phyloP scores from a whole-genome alignment of 805 yeast species.

The Millerozyma miso region DNA sequence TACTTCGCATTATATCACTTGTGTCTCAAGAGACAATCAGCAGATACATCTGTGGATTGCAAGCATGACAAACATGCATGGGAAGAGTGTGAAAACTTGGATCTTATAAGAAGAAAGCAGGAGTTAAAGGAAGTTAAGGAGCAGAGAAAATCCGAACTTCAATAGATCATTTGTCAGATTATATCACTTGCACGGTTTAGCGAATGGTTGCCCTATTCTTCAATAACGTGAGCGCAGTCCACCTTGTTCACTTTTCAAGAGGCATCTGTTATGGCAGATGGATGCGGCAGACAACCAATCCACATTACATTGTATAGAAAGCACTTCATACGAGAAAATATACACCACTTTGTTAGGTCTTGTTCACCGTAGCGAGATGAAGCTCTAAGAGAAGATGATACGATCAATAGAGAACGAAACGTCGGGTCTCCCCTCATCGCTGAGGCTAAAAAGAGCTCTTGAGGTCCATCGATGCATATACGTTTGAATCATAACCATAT shows the following conservation, averaged over 20 bases:
- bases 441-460: no score
- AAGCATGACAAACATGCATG: constrained; percentile 75
- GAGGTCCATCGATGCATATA: no score
- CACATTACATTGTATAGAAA: background rate
- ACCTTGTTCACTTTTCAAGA: no score
- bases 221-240: no score
- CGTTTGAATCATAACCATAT: no score
- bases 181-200: background rate
- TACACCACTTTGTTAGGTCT: background rate
- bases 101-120: constrained; percentile 73
- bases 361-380: no score
- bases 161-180: constrained; percentile 1
- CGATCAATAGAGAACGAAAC: no score
- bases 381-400: no score
- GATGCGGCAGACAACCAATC: background rate
- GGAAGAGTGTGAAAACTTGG: constrained; percentile 81
- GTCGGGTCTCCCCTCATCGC: no score
- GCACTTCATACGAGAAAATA: background rate
- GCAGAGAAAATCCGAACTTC: constrained; percentile 25
- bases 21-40: constrained; percentile 41
- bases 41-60: constrained; percentile 50
- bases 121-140: constrained; percentile 60
- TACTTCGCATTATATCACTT: constrained; percentile 42
- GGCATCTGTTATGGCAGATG: no score
- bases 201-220: no score